phyloP scores from a whole-genome alignment of 2,329 filamentous ascomycete genomes.

The Trichoderma atrobrunneum region DNA sequence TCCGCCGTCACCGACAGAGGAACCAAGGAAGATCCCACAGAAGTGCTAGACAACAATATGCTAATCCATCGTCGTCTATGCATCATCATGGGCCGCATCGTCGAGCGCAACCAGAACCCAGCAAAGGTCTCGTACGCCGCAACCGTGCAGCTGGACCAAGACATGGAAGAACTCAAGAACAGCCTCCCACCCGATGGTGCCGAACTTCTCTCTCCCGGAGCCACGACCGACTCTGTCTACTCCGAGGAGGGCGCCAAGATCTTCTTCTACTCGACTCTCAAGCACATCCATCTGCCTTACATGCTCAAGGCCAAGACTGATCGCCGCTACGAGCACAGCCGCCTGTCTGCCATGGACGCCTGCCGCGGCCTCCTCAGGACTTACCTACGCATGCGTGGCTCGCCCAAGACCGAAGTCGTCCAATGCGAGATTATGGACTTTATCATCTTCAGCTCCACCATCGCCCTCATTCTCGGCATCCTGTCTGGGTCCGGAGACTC shows the following conservation, averaged over 20 bases:
- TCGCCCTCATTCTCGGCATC: conserved; percentile 43
- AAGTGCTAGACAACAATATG: conserved; percentile 6
- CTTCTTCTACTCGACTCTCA: conserved; percentile 37
- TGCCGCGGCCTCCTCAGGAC: conserved; percentile 39
- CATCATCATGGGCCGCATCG: conserved; percentile 7
- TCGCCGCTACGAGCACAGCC: conserved; percentile 38
- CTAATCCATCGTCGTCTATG: background rate
- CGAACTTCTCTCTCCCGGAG: background rate
- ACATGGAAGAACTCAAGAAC: conserved; percentile 31
- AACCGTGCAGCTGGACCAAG: conserved; percentile 41
- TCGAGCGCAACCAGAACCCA: conserved; percentile 15
- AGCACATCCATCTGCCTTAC: conserved; percentile 46
- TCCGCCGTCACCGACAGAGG: conserved; percentile 31
- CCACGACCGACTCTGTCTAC: conserved; percentile 15
- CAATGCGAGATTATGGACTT: conserved; percentile 48
- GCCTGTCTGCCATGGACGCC: conserved; percentile 38
- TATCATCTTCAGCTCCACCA: conserved; percentile 43
- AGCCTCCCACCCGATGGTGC: conserved; percentile 20
- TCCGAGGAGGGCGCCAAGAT: conserved; percentile 37
- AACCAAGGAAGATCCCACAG: background rate
- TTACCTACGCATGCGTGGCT: conserved; percentile 34
- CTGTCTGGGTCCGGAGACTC: conserved; percentile 24
- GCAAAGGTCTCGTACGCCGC: conserved; percentile 30
- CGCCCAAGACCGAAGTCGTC: conserved; percentile 5
- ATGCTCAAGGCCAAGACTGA: conserved; percentile 40